These are phyloP conservation scores for Microsporum audouinii DNA, from an alignment of 2,329 filamentous ascomycete genomes.

Conservation along the genomic window DNA sequence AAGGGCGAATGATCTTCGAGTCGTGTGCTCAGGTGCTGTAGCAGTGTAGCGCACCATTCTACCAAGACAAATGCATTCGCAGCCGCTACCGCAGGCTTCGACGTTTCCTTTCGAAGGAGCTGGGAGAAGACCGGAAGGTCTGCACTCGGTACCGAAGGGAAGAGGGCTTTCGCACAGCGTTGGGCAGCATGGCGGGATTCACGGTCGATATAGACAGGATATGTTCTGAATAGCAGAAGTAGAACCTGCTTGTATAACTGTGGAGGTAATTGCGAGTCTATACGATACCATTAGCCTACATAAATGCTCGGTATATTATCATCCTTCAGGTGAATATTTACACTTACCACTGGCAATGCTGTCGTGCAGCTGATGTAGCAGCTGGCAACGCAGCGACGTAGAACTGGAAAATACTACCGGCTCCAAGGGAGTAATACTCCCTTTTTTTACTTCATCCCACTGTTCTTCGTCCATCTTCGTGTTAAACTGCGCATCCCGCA, in stretches of 20 bases:
- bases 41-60: constrained; percentile 75
- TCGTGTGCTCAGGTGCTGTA: constrained; percentile 53
- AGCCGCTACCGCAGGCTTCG: constrained; percentile 65
- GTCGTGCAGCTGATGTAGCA: constrained; percentile 35
- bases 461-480: constrained; percentile 33
- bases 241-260: constrained; percentile 41
- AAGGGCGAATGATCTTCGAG: constrained; percentile 54
- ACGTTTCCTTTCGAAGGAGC: constrained; percentile 58
- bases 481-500: not conserved
- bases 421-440: constrained; percentile 30
- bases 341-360: constrained; percentile 28
- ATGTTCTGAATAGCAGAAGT: constrained; percentile 70
- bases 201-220: constrained; percentile 77
- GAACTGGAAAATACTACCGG: constrained; percentile 33
- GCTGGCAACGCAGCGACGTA: constrained; percentile 30
- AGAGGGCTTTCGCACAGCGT: constrained; percentile 59
- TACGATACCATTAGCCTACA: constrained; percentile 1
- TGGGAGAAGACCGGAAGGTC: constrained; percentile 49
- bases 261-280: constrained; percentile 26
- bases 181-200: constrained; percentile 73
- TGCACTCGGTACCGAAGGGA: constrained; percentile 46
- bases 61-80: constrained; percentile 77
- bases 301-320: not conserved
- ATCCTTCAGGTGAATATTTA: not conserved
- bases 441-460: constrained; percentile 36